Base-by-base conservation (phyloP, 306 rosid genomes). In the Casuarina equisetifolia region DNA sequence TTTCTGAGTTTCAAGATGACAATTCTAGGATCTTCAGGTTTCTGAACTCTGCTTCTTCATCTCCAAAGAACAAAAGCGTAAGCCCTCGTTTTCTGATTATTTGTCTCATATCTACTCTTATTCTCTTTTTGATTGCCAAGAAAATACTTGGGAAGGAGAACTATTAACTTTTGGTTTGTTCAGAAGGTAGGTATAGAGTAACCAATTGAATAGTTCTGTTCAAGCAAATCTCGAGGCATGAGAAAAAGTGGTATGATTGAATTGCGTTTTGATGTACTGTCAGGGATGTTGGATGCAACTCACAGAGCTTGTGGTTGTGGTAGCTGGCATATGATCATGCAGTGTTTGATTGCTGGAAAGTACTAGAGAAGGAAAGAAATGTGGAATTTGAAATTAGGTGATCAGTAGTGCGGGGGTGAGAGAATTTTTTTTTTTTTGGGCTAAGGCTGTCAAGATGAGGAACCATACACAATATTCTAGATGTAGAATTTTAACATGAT, bases 11-110 rank as follows among this genome's bases (percentile, higher is more conserved):
- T 80, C 85, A 87, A 81, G 97, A 95, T 74, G 90, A 76, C 90
- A 85, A 82, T 76, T 95, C 80, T 90, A 91, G 83, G 97, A 90
- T 76, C 88, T 92, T 84, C 94, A 92, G 99, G 99, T 95, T 76
- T 75, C 70, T 76, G 70, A 45, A 17, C 73, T 84, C 32, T 25
- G 32, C 32, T 25, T 25, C 32, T 25, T 25, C 32, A 25, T 25
- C 32, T 25, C 32, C 0, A 0, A 25, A 25, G 32, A 25, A 25
- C 32, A 25, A 25, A 25, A 25, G 32, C 32, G 32, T 25, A 25
- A 25, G 32, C 32, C 32, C 32, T 25, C 32, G 32, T 25, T 25
- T 25, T 25, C 32, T 25, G 32, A 25, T 25, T 25, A 25, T 25
- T 25, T 25, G 0, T 25, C 32, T 25, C 32, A 25, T 25, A 25